Percentiles rank a stretch among this genome's conserved stretches.
These are phyloP conservation scores for Lizonia empirigonia DNA, from an alignment of 2,329 filamentous ascomycete genomes.

Conservation along the genomic window DNA sequence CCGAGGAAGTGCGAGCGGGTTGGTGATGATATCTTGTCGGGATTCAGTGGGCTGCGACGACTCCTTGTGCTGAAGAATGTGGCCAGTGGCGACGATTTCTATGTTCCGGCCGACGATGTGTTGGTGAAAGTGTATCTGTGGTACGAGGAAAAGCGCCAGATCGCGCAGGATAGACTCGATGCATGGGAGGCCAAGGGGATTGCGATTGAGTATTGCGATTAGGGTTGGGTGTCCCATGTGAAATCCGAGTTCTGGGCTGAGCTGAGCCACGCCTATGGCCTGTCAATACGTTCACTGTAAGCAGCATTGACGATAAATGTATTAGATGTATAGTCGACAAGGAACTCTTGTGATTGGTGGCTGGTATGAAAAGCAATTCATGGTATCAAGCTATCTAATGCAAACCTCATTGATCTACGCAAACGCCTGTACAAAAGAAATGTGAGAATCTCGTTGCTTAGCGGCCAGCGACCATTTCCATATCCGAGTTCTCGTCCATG, in stretches of 20 bases:
- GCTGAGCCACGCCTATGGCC: too few relatives aligned
- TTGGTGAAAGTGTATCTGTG: background rate
- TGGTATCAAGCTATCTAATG: background rate
- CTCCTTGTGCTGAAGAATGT: background rate
- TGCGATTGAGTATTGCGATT: background rate
- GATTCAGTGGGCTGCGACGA: background rate
- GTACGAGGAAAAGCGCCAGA: background rate
- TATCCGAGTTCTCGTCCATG: constrained; percentile 22
- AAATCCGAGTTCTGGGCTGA: too few relatives aligned
- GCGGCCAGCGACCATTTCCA: constrained; percentile 21
- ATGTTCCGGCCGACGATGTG: background rate
- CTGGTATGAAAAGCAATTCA: background rate
- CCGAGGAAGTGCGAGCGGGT: background rate
- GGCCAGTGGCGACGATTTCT: background rate
- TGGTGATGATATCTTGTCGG: background rate
- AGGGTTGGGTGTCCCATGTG: background rate
- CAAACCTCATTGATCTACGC: too few relatives aligned
- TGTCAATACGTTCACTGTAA: too few relatives aligned
- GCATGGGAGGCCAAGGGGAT: background rate
- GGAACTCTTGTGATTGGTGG: too few relatives aligned
- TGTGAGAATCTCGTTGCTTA: background rate
- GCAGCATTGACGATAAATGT: too few relatives aligned
- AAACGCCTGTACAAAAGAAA: background rate
- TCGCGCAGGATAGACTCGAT: background rate
- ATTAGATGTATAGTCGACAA: too few relatives aligned